Evolutionary conservation across 805 yeast genomes (phyloP).

Genomic region (Candida dajiaensis): DNA sequence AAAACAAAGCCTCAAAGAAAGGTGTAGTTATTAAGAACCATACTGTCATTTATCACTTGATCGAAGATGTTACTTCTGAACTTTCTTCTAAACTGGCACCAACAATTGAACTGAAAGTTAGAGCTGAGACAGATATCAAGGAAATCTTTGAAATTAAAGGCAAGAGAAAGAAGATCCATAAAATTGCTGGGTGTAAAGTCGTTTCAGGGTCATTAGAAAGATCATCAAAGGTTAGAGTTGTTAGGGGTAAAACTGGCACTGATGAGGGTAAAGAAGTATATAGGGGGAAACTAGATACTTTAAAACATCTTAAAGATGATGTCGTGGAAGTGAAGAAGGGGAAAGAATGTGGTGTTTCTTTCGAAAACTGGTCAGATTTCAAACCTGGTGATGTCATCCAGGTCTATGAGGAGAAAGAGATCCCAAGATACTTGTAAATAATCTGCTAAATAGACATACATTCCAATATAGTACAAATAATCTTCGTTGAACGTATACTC

Average conservation of each 20-base stretch:
- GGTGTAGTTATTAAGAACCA: conserved; percentile 57
- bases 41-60: conserved; percentile 80
- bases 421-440: conserved; percentile 41
- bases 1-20: conserved; percentile 47
- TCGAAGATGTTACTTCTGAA: conserved; percentile 72
- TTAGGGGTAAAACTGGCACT: conserved; percentile 29
- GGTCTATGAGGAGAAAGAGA: conserved; percentile 59
- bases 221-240: conserved; percentile 50
- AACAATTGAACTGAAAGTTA: conserved; percentile 54
- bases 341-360: conserved; percentile 81
- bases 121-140: conserved; percentile 63
- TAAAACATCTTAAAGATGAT: conserved; percentile 80
- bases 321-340: conserved; percentile 76
- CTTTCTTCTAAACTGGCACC: conserved; percentile 60
- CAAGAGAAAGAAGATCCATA: conserved; percentile 45
- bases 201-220: conserved; percentile 59
- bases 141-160: conserved; percentile 66
- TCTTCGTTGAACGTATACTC: too few species aligned
- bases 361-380: conserved; percentile 62
- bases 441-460: neutral
- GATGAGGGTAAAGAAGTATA: conserved; percentile 35
- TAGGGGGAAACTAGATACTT: conserved; percentile 61
- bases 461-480: neutral
- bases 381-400: conserved; percentile 73
- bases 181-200: conserved; percentile 87